phyloP scores from a whole-genome alignment of 1,284 basidiomycete genomes.

The Pterula multifida region DNA sequence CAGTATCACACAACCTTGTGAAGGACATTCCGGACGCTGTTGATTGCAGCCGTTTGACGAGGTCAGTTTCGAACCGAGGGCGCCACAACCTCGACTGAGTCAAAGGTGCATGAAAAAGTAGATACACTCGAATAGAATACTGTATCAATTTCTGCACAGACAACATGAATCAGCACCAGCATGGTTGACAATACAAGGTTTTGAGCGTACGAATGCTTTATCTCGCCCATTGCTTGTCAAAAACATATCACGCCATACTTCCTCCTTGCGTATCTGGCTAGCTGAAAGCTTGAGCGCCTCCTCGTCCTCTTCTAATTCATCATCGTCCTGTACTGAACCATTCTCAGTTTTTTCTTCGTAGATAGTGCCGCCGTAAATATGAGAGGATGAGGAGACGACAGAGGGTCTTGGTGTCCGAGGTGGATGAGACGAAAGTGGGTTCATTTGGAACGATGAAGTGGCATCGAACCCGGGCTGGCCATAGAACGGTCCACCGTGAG shows the following conservation, averaged over 20 bases:
- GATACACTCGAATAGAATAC: slow-evolving; percentile 63
- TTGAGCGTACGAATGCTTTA: slow-evolving; percentile 63
- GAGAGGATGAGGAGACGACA: slow-evolving; percentile 10
- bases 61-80: slow-evolving; percentile 38
- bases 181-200: slow-evolving; percentile 6
- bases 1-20: slow-evolving; percentile 40
- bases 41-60: slow-evolving; percentile 45
- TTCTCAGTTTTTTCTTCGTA: slow-evolving; percentile 29
- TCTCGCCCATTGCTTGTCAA: slow-evolving; percentile 65
- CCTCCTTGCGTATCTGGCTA: slow-evolving; percentile 38
- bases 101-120: slow-evolving; percentile 52
- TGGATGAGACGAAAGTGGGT: slow-evolving; percentile 64
- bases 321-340: slow-evolving; percentile 19
- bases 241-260: slow-evolving; percentile 68
- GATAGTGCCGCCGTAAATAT: slow-evolving; percentile 22
- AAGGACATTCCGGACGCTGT: slow-evolving; percentile 58
- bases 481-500: slow-evolving; percentile 21
- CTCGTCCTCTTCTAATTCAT: slow-evolving; percentile 19
- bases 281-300: slow-evolving; percentile 32
- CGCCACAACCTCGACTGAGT: slow-evolving; percentile 32
- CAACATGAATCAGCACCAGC: slow-evolving; percentile 4
- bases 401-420: slow-evolving; percentile 52
- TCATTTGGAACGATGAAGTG: slow-evolving; percentile 57
- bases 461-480: slow-evolving; percentile 23
- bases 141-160: slow-evolving; percentile 64